Base-by-base conservation (phyloP, 192 early-diverging fungal genomes). In the Glomus cerebriforme region DNA sequence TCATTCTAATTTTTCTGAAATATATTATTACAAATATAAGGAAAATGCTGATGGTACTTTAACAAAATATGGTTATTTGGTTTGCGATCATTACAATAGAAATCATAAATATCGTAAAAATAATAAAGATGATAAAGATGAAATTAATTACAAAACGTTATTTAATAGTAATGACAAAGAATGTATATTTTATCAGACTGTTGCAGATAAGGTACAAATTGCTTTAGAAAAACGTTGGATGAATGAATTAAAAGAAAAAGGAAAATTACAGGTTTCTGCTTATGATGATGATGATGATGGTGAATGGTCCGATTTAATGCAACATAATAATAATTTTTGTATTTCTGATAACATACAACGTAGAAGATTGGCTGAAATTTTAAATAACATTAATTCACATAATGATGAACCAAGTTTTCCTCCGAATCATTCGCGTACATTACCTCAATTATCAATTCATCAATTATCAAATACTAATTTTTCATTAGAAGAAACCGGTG, bases 101-200 rank as follows among this genome's bases (percentile, higher is more conserved):
- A 39, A 39, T 24, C 7, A 59, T 10, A 15, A 15, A 15, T 12
- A 34, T 29, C 10, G 43, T 45, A 72, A 72, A 5, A 22, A 31
- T 49, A 31, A n/a, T 32, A 22, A 29, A 60, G 9, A 27, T n/a
- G 2, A 60, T n/a, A 27, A 8, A 22, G 19, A 10, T 7, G 62
- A 12, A 19, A 63, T 13, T 29, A 7, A 27, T 27, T 63, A 63
- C 19, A 63, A 63, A 27, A 63, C 10, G 15, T 31, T 19, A 63
- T 63, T n/a, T 68, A 35, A 72, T 72, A n/a, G 5, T 24, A 10
- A 63, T 22, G 74, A 75, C 2, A 75, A 75, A 75, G 74, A 75
- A 39, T 75, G 45, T 13, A 37, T 75, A 75, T 75, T 75, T 60
- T 75, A 62, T 75, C 74, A 75, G 34, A 75, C 74, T 1, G 74